Evolutionary conservation across 441 rosid species (phyloP), one percentile per base, ranked within the genome.

Genomic region (Cnidoscolus chayamansa): DNA sequence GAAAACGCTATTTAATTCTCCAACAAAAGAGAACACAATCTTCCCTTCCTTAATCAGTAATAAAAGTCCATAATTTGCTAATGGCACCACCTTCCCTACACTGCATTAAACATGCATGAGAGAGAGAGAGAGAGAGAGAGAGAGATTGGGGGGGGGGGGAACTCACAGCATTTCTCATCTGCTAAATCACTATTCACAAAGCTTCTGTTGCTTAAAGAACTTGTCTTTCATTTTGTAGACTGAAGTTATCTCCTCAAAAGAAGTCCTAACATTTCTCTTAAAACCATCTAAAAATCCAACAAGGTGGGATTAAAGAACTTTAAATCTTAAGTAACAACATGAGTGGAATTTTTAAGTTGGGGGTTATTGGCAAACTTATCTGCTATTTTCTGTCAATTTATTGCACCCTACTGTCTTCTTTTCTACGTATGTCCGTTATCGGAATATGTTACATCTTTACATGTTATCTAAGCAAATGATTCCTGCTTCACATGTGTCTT

Each of bases 401-500:
- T 37, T 25, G 65, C 16, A 55, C 54, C 54, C 40, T 17, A 56
- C 40, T 40, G 13, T 63, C 72, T 50, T 54, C 57, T 50, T 61
- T 70, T 32, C 45, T 20, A 32, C 4, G 20, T 40, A 17, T 72
- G 13, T 45, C 56, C 53, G 43, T 20, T 62, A 10, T 5, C 17
- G 53, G 47, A 67, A 71, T 56, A 48, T 67, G 51, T 43, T 57
- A 32, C 55, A 37, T 57, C 49, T 35, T 25, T 40, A 43, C 50
- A 30, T 57, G 55, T 35, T 40, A 37, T 54, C 40, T 20, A 67
- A 11, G 66, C 17, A 49, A 63, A 30, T 75, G 31, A 37, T 65
- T 56, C 45, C 25, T 37, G 51, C 20, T 40, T 76, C 68, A 37
- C 19, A 7, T 30, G 57, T 50, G 11, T 58, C 20, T 72, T 63